Conservation (phyloP, 139 green algal genomes). For the Monoraphidium neglectum region DNA sequence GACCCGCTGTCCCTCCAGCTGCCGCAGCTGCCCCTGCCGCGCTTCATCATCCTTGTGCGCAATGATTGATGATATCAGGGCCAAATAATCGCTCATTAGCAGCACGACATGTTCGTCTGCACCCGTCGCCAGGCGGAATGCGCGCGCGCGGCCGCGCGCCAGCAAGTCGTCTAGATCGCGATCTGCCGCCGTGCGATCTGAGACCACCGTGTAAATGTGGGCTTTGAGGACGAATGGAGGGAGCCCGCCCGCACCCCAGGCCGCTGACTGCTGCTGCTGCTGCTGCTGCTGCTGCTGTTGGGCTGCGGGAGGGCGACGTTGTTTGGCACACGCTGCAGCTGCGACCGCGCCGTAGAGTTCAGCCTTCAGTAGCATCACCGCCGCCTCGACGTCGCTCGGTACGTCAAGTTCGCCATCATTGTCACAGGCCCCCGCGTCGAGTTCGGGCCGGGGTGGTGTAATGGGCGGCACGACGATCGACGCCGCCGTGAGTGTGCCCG, state of each 20-base stretch:
- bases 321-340: constrained; percentile 11
- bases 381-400: constrained; percentile 19
- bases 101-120: constrained; percentile 19
- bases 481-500: too few relatives aligned
- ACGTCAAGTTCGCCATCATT: background rate
- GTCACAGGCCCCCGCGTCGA: too few relatives aligned
- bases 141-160: background rate
- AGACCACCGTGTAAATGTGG: constrained; percentile 24
- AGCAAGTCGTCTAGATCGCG: constrained; percentile 17
- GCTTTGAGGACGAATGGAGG: constrained; percentile 18
- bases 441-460: too few relatives aligned
- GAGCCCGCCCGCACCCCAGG: background rate
- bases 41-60: background rate
- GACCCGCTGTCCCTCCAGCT: background rate
- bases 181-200: constrained; percentile 21
- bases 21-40: constrained; percentile 1
- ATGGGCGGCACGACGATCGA: too few relatives aligned
- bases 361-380: constrained; percentile 6
- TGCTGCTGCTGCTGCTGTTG: background rate
- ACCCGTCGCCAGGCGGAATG: constrained; percentile 14
- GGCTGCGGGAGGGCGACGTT: background rate
- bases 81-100: constrained; percentile 10
- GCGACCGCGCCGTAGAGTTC: constrained; percentile 18
- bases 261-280: constrained; percentile 14
- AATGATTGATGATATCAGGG: constrained; percentile 4